Base-by-base conservation (phyloP, 768 basidiomycete genomes). In the Rhodotorula diobovata region DNA sequence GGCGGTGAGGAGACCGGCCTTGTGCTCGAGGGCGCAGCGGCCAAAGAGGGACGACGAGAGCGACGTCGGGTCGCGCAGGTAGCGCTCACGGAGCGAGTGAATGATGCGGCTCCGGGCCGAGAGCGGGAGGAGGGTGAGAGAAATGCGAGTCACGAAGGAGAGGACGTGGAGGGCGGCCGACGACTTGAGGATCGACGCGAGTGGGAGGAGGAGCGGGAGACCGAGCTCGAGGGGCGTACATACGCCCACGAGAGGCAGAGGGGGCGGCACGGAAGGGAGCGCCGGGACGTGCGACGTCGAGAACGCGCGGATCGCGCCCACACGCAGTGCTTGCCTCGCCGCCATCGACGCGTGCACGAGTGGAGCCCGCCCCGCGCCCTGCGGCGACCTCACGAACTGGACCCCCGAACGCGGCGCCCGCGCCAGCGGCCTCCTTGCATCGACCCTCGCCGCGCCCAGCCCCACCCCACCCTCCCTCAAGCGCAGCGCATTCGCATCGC, bases 51-150 rank as follows among this genome's bases (percentile, higher is more conserved):
- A 34, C 25, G 61, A 50, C n/a, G 65, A 41, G 39, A 71, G 55
- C 23, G 70, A 71, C 2, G 70, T 34, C 11, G 73, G 73, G n/a
- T 71, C 69, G 39, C 73, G 73, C 30, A 63, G 28, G 30, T 67
- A 71, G 55, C 70, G 73, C 12, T 67, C 67, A 28, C 70, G 69
- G 48, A 71, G 66, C 12, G 69, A 64, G 66, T 71, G 73, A 4
- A 67, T 57, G 20, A 68, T 14, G 10, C 35, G 21, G 25, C 60
- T 45, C 28, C 73, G 69, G 30, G 66, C n/a, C 30, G 69, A 68
- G 66, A 74, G 73, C 16, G 73, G 73, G 18, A 74, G 67, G 55
- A 71, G 69, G 15, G 73, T 74, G 59, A 74, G 73, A 1, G 60
- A 58, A 32, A 71, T 32, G n/a, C 73, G 66, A 5, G 68, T 67